Percentiles rank a stretch among this genome's conserved stretches.
phyloP scores from a whole-genome alignment of 2,329 filamentous ascomycete species.

The Nemania serpens region DNA sequence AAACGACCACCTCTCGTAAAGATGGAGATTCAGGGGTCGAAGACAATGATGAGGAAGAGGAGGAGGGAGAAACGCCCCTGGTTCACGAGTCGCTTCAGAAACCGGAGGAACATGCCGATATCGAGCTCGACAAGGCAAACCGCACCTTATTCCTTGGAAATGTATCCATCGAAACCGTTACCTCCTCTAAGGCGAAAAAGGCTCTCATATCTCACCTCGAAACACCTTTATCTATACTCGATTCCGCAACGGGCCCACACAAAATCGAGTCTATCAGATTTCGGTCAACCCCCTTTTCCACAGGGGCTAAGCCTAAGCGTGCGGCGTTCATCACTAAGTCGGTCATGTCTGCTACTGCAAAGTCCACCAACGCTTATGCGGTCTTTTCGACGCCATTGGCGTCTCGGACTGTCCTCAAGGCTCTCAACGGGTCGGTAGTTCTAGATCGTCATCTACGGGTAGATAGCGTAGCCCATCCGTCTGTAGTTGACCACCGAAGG shows the following conservation, averaged over 20 bases:
- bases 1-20: slow-evolving; percentile 10
- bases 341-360: slow-evolving; percentile 87
- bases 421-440: slow-evolving; percentile 82
- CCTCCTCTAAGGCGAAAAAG: slow-evolving; percentile 80
- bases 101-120: slow-evolving; percentile 47
- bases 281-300: slow-evolving; percentile 86
- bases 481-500: slow-evolving; percentile 79
- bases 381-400: slow-evolving; percentile 80
- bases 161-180: slow-evolving; percentile 81
- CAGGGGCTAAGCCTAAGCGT: slow-evolving; percentile 79
- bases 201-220: slow-evolving; percentile 74
- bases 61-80: slow-evolving; percentile 46
- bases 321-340: slow-evolving; percentile 93
- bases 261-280: slow-evolving; percentile 92
- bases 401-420: slow-evolving; percentile 74
- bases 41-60: slow-evolving; percentile 40
- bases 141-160: slow-evolving; percentile 94
- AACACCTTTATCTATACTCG: slow-evolving; percentile 67
- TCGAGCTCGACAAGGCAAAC: slow-evolving; percentile 80
- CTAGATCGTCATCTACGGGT: slow-evolving; percentile 88
- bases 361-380: slow-evolving; percentile 91
- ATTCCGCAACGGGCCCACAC: slow-evolving; percentile 58
- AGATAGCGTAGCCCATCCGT: slow-evolving; percentile 87
- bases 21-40: slow-evolving; percentile 14
- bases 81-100: slow-evolving; percentile 66